Evolutionary conservation across 768 basidiomycete species (phyloP).

Genomic region (Xerocomellus amylosporus): DNA sequence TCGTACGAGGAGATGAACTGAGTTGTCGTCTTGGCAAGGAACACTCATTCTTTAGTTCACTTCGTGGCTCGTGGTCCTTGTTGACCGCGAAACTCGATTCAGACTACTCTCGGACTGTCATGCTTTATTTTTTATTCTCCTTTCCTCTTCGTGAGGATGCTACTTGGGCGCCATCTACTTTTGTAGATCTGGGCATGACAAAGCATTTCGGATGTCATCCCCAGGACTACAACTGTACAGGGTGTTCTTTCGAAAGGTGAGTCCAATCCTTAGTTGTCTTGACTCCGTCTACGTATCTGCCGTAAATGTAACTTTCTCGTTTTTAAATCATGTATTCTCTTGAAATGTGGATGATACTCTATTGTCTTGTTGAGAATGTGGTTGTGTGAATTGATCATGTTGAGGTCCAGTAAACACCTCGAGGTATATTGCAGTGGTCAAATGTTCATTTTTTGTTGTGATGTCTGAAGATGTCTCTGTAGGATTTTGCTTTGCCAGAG

Average conservation of each 20-base stretch:
- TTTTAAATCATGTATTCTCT: neutral
- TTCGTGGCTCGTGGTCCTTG: conserved; percentile 25
- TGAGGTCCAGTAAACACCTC: too few species aligned
- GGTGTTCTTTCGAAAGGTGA: neutral
- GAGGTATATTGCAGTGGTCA: too few species aligned
- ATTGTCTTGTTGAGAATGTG: neutral
- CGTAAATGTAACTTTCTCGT: neutral
- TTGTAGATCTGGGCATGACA: conserved; percentile 1
- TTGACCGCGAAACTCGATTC: conserved; percentile 31
- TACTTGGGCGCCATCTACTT: neutral
- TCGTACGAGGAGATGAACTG: conserved; percentile 18
- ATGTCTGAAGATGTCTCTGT: too few species aligned
- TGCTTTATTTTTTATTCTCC: neutral
- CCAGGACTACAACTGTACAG: conserved; percentile 1
- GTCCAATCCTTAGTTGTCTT: too few species aligned
- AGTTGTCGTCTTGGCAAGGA: neutral
- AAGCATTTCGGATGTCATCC: neutral
- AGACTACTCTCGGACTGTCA: conserved; percentile 34
- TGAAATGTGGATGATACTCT: neutral
- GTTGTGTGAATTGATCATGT: neutral
- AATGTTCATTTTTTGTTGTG: too few species aligned
- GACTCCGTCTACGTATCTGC: too few species aligned
- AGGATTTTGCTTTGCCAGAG: neutral
- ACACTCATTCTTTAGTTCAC: conserved; percentile 26
- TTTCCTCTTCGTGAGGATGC: conserved; percentile 16